A percentile compares a stretch with the other conserved stretches of the same genome.
These are phyloP conservation scores for Nyctanthes arbortristis DNA, from an alignment of 257 asterid genomes.

Conservation along the genomic window DNA sequence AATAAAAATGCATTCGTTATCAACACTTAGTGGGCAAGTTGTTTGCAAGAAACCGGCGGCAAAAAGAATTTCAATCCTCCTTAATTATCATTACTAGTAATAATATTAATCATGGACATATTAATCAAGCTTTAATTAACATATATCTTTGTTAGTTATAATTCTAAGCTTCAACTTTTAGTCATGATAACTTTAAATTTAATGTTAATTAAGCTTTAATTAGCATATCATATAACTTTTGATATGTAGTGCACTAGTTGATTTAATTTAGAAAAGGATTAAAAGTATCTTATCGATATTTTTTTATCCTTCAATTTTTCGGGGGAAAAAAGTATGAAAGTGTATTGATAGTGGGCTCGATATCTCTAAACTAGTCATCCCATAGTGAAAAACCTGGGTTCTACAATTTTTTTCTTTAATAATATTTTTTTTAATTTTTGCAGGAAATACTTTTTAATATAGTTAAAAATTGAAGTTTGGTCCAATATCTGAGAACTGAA, in stretches of 20 bases:
- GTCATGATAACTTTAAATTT: background rate
- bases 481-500: too few relatives aligned
- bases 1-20: conserved; percentile 27
- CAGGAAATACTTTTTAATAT: background rate
- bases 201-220: too few relatives aligned
- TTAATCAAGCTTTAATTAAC: background rate
- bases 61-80: conserved; percentile 19
- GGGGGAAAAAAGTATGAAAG: too few relatives aligned
- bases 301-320: background rate
- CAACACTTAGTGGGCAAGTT: conserved; percentile 32
- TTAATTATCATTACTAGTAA: background rate
- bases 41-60: conserved; percentile 30
- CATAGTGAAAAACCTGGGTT: too few relatives aligned
- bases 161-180: background rate
- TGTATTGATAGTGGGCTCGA: background rate
- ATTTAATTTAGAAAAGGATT: background rate
- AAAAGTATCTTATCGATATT: background rate
- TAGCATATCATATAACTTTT: too few relatives aligned
- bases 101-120: too few relatives aligned
- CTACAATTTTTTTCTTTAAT: too few relatives aligned
- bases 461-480: background rate
- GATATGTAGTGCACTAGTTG: background rate
- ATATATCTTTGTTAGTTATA: background rate
- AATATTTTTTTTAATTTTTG: too few relatives aligned
- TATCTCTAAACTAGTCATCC: too few relatives aligned